These are phyloP conservation scores for Syzygium grande DNA, from an alignment of 345 rosid genomes.

Conservation along the genomic window DNA sequence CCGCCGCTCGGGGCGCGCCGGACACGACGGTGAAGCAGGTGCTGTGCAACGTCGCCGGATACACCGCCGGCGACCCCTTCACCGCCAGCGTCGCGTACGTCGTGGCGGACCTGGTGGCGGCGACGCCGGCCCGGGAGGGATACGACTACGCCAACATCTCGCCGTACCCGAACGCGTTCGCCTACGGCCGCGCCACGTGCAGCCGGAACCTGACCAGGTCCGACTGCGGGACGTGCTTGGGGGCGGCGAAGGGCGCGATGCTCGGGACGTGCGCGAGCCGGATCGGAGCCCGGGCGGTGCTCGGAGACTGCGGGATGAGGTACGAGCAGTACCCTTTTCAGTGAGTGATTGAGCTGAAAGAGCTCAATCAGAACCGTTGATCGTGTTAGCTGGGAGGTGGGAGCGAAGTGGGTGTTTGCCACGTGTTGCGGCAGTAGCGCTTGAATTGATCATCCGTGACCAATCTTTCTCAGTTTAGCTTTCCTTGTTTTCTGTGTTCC, in stretches of 20 bases:
- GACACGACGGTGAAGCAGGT: slow-evolving; percentile 20
- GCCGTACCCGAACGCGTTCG: slow-evolving; percentile 53
- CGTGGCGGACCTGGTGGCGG: slow-evolving; percentile 18
- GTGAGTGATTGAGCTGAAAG: slow-evolving; percentile 7
- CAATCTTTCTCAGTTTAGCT: neutral
- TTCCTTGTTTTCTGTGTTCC: neutral
- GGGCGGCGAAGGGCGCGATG: slow-evolving; percentile 31
- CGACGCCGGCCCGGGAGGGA: slow-evolving; percentile 15
- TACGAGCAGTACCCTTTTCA: slow-evolving; percentile 57
- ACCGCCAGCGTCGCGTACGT: slow-evolving; percentile 22
- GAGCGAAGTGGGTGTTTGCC: neutral
- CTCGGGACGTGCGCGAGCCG: slow-evolving; percentile 21
- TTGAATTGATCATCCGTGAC: neutral
- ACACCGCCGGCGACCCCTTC: slow-evolving; percentile 39
- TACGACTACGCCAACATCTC: slow-evolving; percentile 41
- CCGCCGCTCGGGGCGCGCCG: slow-evolving; percentile 12
- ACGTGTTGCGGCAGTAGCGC: neutral
- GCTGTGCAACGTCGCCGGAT: slow-evolving; percentile 31
- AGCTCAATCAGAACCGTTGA: neutral
- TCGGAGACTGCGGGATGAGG: slow-evolving; percentile 44
- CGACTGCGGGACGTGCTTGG: slow-evolving; percentile 34
- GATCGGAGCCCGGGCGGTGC: slow-evolving; percentile 44
- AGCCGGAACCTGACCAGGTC: slow-evolving; percentile 23
- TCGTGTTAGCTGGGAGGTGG: neutral
- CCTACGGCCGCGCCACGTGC: slow-evolving; percentile 51